Evolutionary conservation across 495 filamentous ascomycete species (phyloP).

Genomic region (Friedmanniomyces simplex): DNA sequence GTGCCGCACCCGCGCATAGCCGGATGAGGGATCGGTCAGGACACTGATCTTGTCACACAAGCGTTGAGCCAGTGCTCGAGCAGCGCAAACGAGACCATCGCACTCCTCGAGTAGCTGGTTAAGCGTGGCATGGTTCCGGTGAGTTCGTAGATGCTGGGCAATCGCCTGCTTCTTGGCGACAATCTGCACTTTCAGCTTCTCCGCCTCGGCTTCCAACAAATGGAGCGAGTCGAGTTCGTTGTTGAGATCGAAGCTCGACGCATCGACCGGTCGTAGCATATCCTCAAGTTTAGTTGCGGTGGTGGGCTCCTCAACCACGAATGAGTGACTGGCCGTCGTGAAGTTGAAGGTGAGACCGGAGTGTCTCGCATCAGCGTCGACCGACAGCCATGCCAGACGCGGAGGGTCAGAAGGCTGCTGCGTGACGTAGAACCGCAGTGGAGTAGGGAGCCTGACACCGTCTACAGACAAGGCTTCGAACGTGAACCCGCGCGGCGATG

Average conservation of each 20-base stretch:
- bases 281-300: background rate
- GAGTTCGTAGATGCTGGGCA: slow-evolving; percentile 13
- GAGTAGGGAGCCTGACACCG: background rate
- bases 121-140: slow-evolving; percentile 22
- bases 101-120: slow-evolving; percentile 29
- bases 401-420: background rate
- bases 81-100: slow-evolving; percentile 28
- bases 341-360: background rate
- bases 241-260: slow-evolving; percentile 10
- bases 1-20: background rate
- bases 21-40: background rate
- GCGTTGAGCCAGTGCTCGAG: slow-evolving; percentile 15
- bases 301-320: background rate
- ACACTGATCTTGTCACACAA: slow-evolving; percentile 15
- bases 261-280: background rate
- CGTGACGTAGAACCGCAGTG: background rate
- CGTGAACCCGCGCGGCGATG: background rate
- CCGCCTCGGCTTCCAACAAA: slow-evolving; percentile 22
- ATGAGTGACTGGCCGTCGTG: background rate
- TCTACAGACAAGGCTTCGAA: background rate
- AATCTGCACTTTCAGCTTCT: slow-evolving; percentile 23
- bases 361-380: background rate
- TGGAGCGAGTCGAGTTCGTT: slow-evolving; percentile 27
- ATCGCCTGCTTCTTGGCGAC: slow-evolving; percentile 20
- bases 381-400: background rate